Evolutionary conservation across 371 early-diverging fungal genomes (phyloP).

Genomic region (Capillidium heterosporum): DNA sequence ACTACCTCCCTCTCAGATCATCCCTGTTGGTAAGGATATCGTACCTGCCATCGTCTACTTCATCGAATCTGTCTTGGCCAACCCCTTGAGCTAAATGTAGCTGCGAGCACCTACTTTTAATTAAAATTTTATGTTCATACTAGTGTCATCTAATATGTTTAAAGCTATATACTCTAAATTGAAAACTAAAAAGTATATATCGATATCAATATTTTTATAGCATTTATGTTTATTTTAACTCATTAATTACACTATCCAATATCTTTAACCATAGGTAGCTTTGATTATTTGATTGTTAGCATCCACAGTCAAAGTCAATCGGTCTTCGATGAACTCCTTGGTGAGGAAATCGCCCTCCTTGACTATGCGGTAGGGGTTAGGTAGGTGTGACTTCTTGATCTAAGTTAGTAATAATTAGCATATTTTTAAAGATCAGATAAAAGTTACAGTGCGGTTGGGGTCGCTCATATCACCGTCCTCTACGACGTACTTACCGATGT

Average conservation of each 20-base stretch:
- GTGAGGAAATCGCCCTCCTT: background rate
- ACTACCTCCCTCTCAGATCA: slow-evolving; percentile 2
- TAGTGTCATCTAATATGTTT: no score
- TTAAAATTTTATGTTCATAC: no score
- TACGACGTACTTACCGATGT: no score
- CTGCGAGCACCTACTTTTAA: no score
- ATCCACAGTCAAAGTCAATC: background rate
- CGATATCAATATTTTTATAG: no score
- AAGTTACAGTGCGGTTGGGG: no score
- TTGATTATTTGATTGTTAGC: background rate
- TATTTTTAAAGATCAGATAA: no score
- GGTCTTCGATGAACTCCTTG: background rate
- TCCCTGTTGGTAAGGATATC: slow-evolving; percentile 6
- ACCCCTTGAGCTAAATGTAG: background rate
- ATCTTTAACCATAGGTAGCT: background rate
- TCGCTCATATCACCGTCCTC: no score
- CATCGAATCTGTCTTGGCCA: background rate
- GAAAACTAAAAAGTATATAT: no score
- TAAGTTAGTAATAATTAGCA: slow-evolving; percentile 11
- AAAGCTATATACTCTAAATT: no score
- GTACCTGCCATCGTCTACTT: background rate
- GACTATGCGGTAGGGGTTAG: background rate
- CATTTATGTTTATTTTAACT: no score
- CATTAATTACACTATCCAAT: no score
- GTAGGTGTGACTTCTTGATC: slow-evolving; percentile 20